phyloP scores from a whole-genome alignment of 2,329 filamentous ascomycete species.

The Fusarium gaditjirri region DNA sequence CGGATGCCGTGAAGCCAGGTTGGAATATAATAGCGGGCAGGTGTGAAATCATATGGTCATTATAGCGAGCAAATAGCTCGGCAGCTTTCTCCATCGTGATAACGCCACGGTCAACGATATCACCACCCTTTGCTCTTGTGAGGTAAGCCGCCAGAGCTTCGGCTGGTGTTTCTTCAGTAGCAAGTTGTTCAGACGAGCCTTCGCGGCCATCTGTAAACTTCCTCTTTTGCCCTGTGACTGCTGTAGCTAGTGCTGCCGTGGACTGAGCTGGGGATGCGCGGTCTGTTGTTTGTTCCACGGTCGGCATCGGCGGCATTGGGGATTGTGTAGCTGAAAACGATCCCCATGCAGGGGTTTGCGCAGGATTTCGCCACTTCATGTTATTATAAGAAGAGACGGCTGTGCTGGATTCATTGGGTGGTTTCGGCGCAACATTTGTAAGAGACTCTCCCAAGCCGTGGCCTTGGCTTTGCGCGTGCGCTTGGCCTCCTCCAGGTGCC shows the following conservation, averaged over 20 bases:
- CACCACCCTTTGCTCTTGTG: conserved; percentile 50
- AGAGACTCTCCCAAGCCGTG: conserved; percentile 23
- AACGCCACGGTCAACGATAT: conserved; percentile 69
- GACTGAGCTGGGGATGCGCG: conserved; percentile 17
- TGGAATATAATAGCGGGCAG: conserved; percentile 72
- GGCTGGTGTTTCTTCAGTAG: conserved; percentile 22
- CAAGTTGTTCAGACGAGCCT: conserved; percentile 20
- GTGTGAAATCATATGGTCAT: conserved; percentile 67
- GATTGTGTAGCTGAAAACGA: conserved; percentile 20
- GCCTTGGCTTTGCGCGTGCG: conserved; percentile 3
- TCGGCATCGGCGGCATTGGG: conserved; percentile 6
- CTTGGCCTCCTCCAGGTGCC: conserved; percentile 31
- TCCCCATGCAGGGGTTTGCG: conserved; percentile 33
- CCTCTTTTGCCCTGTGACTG: conserved; percentile 47
- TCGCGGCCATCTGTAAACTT: conserved; percentile 44
- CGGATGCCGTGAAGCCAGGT: conserved; percentile 60
- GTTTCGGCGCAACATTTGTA: conserved; percentile 11
- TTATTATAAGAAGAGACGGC: conserved; percentile 15
- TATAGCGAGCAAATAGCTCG: conserved; percentile 68
- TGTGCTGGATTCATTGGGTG: conserved; percentile 10
- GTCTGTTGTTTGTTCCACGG: conserved; percentile 29
- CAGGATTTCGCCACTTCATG: conserved; percentile 15
- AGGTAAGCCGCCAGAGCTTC: conserved; percentile 38
- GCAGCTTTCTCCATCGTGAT: conserved; percentile 65
- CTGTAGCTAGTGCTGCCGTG: conserved; percentile 7